Base-by-base conservation (phyloP, 1,139 yeast genomes). In the Debaryomyces udenii region DNA sequence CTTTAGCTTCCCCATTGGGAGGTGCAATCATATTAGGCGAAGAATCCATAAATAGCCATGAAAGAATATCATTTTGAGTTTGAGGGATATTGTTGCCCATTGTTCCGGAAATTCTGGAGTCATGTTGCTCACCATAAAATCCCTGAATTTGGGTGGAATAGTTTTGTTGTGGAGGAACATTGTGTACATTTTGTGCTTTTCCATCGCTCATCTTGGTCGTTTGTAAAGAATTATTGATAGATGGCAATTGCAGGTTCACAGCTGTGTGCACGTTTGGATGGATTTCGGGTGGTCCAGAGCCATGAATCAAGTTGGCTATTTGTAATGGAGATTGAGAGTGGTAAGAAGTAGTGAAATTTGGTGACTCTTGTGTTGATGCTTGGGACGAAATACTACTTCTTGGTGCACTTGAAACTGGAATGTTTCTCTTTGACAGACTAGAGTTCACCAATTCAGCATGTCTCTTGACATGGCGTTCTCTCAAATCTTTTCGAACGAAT, bases 21-120 rank as follows among this genome's bases (percentile, higher is more conserved):
- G 37, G 26, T 5, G 27, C 29, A n/a, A 34, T 44, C 39, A 15
- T 42, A 43, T 4, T 60, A 57, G 17, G 29, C n/a, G 58, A 54
- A 2, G 61, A 50, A 26, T 66, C 70, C 3, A 61, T 63, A 46
- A 66, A 66, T 7, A 71, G 51, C 77, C 77, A 71, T 13, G 70
- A 63, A 9, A 70, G 50, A 22, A 71, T 68, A 46, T 70, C 76
- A 33, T 56, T 66, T 40, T 68, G 74, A 24, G 57, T 49, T 27
- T 56, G 62, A 41, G 57, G 53, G 6, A 41, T 31, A 30, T 35
- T 37, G 20, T 22, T 22, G 20, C 31, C 26, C 20, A 23, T 16
- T 15, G 10, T 23, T 1, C 17, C 20, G 9, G 30, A 11, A n/a
- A 16, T 11, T 10, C 14, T 26, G 11, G 5, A 6, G 23, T 31